Percentiles rank a stretch among this genome's conserved stretches.
Conservation (phyloP, 805 yeast species). For the Lachancea thermotolerans region DNA sequence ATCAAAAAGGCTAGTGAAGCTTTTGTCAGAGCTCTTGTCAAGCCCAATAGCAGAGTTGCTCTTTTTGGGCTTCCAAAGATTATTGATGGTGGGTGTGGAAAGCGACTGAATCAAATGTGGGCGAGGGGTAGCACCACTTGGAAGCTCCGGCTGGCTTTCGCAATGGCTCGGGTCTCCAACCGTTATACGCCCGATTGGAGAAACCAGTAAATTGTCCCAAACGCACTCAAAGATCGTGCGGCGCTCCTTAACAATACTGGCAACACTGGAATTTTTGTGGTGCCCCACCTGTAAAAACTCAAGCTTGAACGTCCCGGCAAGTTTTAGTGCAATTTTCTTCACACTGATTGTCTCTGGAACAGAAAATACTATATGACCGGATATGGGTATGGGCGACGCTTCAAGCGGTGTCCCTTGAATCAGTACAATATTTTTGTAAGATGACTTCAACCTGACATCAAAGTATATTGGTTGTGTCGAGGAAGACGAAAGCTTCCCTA, state of each 20-base stretch:
- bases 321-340: conserved; percentile 50
- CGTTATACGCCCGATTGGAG: conserved; percentile 27
- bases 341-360: conserved; percentile 62
- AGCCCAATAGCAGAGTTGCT: conserved; percentile 12
- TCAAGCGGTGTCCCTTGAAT: conserved; percentile 71
- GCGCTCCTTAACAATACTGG: conserved; percentile 43
- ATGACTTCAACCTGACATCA: conserved; percentile 32
- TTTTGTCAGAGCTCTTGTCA: neutral
- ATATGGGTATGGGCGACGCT: conserved; percentile 64
- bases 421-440: conserved; percentile 56
- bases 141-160: neutral
- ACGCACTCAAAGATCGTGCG: conserved; percentile 58
- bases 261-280: conserved; percentile 33
- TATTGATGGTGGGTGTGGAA: conserved; percentile 12
- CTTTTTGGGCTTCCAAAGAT: conserved; percentile 4
- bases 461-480: conserved; percentile 20
- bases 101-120: conserved; percentile 11
- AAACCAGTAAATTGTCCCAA: conserved; percentile 55
- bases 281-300: conserved; percentile 44
- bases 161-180: conserved; percentile 8
- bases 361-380: conserved; percentile 69
- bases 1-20: conserved; percentile 30
- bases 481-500: conserved; percentile 6
- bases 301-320: conserved; percentile 58
- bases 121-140: neutral